Evolutionary conservation across 345 rosid species (phyloP), one percentile per base, ranked within the genome.

Genomic region (Alliaria petiolata): DNA sequence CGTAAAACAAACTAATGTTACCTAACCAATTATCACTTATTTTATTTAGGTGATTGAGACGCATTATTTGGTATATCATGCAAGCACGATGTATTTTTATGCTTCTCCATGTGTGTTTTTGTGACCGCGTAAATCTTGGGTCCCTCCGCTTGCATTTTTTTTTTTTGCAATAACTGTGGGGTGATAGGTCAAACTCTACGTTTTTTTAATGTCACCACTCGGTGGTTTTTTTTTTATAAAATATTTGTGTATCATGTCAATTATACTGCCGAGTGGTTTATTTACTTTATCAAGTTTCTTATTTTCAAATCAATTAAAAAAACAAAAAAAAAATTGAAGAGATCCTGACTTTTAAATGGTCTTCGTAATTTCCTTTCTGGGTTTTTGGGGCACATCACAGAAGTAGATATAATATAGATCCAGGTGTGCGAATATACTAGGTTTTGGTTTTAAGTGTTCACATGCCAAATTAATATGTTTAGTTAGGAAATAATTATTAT

Each of bases 21-120:
- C 76, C 69, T 71, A 71, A 72, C 49, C 42, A 50, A 28, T 22
- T 67, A 49, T 20, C 6, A 65, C 12, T n/a, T 65, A 57, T 30
- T 30, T 35, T 74, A 14, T 74, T 47, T 30, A 11, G 26, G 42
- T 61, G 56, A 67, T 67, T 45, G 69, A 34, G 78, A 60, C 56
- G 33, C 74, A 75, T 75, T 67, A 75, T 75, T 67, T 51, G 63
- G 14, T 60, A 34, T 59, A 75, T 75, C 78, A 52, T 75, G 78
- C 68, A 34, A 43, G 64, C 78, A 75, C 74, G 78, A 67, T 52
- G 57, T 8, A 7, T 36, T 50, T 30, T 28, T 28, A 22, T 30
- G 46, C 62, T 16, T 58, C 53, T 66, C 72, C 78, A 66, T 73
- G 67, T 73, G 77, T 50, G 25, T 50, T n/a, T 59, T 39, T 60